Conservation (phyloP, 805 yeast genomes). For the Starmerella vitae region DNA sequence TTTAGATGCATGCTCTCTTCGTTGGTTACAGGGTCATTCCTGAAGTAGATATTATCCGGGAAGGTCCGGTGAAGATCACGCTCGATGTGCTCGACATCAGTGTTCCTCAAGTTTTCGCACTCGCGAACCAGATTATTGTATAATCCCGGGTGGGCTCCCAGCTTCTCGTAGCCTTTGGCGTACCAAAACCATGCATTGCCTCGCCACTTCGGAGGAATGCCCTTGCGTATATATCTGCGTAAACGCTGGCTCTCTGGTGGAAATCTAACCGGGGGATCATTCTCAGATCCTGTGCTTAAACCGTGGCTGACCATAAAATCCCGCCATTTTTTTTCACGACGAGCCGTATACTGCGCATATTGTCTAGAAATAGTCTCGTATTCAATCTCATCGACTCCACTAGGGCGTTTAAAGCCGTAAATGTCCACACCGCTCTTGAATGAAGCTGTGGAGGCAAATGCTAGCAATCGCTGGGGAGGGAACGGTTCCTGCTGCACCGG, state of each 20-base stretch:
- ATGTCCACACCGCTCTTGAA: conserved; percentile 36
- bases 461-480: neutral
- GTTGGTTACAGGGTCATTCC: conserved; percentile 28
- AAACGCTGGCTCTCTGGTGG: conserved; percentile 29
- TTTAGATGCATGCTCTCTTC: conserved; percentile 35
- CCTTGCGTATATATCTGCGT: conserved; percentile 72
- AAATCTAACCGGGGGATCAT: conserved; percentile 31
- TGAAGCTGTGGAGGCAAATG: conserved; percentile 13
- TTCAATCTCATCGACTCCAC: conserved; percentile 39
- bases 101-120: conserved; percentile 41
- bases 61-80: conserved; percentile 87
- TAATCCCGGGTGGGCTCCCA: conserved; percentile 57
- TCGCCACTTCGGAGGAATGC: conserved; percentile 95
- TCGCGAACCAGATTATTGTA: conserved; percentile 56
- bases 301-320: conserved; percentile 55
- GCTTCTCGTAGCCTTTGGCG: conserved; percentile 67
- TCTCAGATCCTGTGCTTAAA: conserved; percentile 30
- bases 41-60: conserved; percentile 81
- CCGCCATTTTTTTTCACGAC: conserved; percentile 70
- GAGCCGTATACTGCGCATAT: conserved; percentile 48
- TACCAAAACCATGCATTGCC: conserved; percentile 95
- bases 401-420: conserved; percentile 74
- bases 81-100: conserved; percentile 85
- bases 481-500: neutral
- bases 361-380: conserved; percentile 66